These are phyloP conservation scores for Spencermartinsiella ligniputridi DNA, from an alignment of 1,139 yeast species.

Conservation along the genomic window DNA sequence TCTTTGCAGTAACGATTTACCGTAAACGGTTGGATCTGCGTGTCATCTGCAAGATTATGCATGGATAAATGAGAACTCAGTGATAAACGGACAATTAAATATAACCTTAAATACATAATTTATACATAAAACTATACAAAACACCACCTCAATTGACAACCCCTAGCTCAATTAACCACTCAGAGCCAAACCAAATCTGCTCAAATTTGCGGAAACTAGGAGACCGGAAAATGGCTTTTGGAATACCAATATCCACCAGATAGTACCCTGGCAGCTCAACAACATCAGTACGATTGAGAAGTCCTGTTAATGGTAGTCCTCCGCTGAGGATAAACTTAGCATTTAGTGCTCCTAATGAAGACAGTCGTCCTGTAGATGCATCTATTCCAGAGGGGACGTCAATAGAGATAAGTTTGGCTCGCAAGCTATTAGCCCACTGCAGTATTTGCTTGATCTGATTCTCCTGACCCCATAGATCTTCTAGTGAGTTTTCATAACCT, in stretches of 20 bases:
- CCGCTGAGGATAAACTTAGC: constrained; percentile 60
- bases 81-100: too few species aligned
- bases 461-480: constrained; percentile 43
- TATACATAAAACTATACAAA: too few species aligned
- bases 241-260: constrained; percentile 72
- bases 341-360: constrained; percentile 19
- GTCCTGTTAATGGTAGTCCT: constrained; percentile 70
- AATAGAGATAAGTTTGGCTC: constrained; percentile 56
- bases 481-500: constrained; percentile 71
- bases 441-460: constrained; percentile 45
- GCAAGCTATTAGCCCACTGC: constrained; percentile 58
- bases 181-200: constrained; percentile 40
- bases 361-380: constrained; percentile 67
- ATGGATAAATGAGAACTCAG: too few species aligned
- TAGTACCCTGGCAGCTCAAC: constrained; percentile 46
- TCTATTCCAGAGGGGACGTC: constrained; percentile 85
- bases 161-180: constrained; percentile 30
- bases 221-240: constrained; percentile 39
- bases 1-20: too few species aligned
- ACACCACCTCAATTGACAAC: background rate
- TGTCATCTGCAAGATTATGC: too few species aligned
- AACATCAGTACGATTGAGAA: constrained; percentile 54
- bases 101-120: too few species aligned
- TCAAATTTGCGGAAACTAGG: constrained; percentile 44
- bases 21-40: too few species aligned